Evolutionary conservation across 441 rosid genomes (phyloP).

Genomic region (Gossypium schwendimanii): DNA sequence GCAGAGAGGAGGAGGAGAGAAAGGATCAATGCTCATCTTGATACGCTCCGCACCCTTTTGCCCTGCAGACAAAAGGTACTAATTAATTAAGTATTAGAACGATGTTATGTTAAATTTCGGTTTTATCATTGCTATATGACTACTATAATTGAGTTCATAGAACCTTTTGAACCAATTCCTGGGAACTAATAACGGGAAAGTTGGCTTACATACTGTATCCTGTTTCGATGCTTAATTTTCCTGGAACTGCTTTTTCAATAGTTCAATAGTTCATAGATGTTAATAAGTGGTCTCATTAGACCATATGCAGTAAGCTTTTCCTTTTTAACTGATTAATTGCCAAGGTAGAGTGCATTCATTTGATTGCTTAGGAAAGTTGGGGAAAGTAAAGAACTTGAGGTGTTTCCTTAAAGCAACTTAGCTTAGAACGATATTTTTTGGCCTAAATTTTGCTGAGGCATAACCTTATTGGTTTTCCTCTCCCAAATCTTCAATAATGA

Average conservation of each 20-base stretch:
- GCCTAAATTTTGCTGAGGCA: not conserved
- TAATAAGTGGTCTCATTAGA: not conserved
- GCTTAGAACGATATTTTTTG: not conserved
- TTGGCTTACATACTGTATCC: not conserved
- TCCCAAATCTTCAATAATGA: not conserved
- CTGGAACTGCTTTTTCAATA: not conserved
- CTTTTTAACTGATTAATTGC: not conserved
- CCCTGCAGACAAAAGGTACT: conserved; percentile 55
- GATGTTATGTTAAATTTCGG: not conserved
- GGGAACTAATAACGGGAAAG: not conserved
- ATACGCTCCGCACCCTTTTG: conserved; percentile 52
- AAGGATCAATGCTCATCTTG: conserved; percentile 69
- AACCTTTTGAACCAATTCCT: not conserved
- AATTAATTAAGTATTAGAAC: not conserved
- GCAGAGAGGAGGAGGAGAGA: conserved; percentile 79
- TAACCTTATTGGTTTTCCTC: no score
- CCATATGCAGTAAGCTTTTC: not conserved
- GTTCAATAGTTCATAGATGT: not conserved
- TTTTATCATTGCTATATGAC: not conserved
- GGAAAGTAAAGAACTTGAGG: not conserved
- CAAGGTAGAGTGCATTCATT: not conserved
- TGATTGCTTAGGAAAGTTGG: not conserved
- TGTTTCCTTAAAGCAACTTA: not conserved
- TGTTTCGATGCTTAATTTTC: not conserved
- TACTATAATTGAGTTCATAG: not conserved